Conservation (phyloP, 495 filamentous ascomycete species). For the Aspergillus saccharolyticus region DNA sequence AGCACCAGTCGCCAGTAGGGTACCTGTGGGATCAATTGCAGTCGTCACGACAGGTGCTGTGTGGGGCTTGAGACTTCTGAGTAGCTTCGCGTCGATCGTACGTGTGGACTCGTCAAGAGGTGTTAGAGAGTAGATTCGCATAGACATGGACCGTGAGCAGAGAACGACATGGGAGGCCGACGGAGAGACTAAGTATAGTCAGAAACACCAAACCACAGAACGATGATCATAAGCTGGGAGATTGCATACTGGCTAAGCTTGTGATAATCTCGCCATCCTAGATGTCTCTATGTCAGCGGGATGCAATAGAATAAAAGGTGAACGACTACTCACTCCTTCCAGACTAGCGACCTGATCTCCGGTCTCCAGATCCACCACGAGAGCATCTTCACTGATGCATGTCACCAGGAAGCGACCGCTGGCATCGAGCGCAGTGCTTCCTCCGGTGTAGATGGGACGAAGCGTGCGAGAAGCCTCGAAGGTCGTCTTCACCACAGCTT, state of each 20-base stretch:
- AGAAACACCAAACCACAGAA: conserved; percentile 18
- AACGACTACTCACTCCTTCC: conserved; percentile 66
- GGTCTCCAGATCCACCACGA: conserved; percentile 79
- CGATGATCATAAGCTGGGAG: not conserved
- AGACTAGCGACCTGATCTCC: conserved; percentile 78
- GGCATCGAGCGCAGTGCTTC: conserved; percentile 75
- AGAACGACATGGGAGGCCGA: conserved; percentile 80
- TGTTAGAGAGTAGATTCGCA: conserved; percentile 80
- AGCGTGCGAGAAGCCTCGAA: conserved; percentile 78
- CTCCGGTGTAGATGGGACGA: conserved; percentile 90
- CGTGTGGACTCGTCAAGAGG: conserved; percentile 47
- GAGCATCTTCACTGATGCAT: conserved; percentile 79
- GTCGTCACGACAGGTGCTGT: conserved; percentile 79
- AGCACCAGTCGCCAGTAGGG: conserved; percentile 82
- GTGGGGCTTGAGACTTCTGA: conserved; percentile 85
- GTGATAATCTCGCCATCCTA: conserved; percentile 93
- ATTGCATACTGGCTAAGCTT: conserved; percentile 64
- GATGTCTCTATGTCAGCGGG: conserved; percentile 17
- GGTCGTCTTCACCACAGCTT: conserved; percentile 65
- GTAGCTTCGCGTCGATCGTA: conserved; percentile 58
- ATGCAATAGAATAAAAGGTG: not conserved
- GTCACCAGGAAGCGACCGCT: conserved; percentile 80
- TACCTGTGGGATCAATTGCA: conserved; percentile 78
- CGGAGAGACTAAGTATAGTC: conserved; percentile 61
- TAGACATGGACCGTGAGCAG: conserved; percentile 88